Evolutionary conservation across 768 basidiomycete genomes (phyloP), one percentile per base, ranked within the genome.

Genomic region (Strobilomyces dryophilus): DNA sequence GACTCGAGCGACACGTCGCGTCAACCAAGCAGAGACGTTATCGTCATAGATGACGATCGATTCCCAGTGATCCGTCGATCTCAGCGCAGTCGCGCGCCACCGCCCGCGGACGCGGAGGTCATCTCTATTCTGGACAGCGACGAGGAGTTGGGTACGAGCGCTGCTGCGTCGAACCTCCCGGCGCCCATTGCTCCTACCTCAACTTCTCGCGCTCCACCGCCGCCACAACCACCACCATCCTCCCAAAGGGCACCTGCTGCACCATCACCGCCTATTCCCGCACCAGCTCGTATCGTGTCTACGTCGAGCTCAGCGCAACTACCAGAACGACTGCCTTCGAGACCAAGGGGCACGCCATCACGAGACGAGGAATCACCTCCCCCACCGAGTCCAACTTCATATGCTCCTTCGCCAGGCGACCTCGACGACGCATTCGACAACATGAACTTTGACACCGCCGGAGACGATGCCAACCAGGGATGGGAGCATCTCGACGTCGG

Each of bases 61-160:
- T 1, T 20, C 0, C 8, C 2, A 12, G 26, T 8, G 15, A 35
- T 24, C 8, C 40, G n/a, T 27, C n/a, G 24, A 8, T 49, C 43
- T 21, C 52, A 44, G 49, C 53, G 49, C 24, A 43, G 2, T 32
- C 31, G 37, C 4, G 41, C 0, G 0, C 57, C 55, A 24, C 64
- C 56, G 1, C 58, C 58, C 18, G 2, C 7, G n/a, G 21, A 54
- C 5, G 57, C 10, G 8, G 69, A 69, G 29, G 65, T 71, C 17
- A 69, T 69, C n/a, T 59, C 55, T 11, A 49, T 71, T n/a, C 46
- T 50, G 11, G 69, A 71, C 18, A 71, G 65, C 17, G 67, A 69
- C 0, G 55, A 59, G 4, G 61, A 58, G 10, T 1, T 11, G 26
- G 44, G 17, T 11, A 39, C 41, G 21, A 20, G 46, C 9, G 15